A percentile compares a stretch with the other conserved stretches of the same genome.
phyloP scores from a whole-genome alignment of 257 asterid genomes.

The Petrea volubilis region DNA sequence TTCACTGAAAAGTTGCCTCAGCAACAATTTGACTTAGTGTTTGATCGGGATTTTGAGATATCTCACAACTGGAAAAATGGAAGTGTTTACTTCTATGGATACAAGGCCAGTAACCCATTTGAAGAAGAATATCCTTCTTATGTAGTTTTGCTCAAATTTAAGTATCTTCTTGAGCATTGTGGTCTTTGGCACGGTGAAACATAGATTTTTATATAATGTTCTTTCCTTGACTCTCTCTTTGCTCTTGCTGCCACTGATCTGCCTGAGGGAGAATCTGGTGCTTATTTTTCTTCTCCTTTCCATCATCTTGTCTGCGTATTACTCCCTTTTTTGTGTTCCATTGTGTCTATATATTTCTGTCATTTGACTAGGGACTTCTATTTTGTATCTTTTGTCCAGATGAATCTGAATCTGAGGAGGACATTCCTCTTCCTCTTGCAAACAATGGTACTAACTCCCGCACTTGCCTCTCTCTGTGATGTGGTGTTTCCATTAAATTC shows the following conservation, averaged over 20 bases:
- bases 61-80: constrained; percentile 83
- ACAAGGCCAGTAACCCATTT: constrained; percentile 49
- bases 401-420: constrained; percentile 52
- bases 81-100: constrained; percentile 71
- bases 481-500: background rate
- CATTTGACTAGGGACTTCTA: background rate
- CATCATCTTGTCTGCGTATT: background rate
- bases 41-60: constrained; percentile 57
- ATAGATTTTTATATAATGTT: background rate
- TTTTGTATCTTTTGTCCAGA: constrained; percentile 34
- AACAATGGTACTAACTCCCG: constrained; percentile 41
- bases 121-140: constrained; percentile 71
- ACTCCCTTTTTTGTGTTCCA: background rate
- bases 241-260: constrained; percentile 32
- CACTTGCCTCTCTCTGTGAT: background rate
- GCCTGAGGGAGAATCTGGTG: constrained; percentile 44
- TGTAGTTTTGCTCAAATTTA: background rate
- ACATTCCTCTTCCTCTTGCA: constrained; percentile 31
- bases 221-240: constrained; percentile 51
- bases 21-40: constrained; percentile 68
- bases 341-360: background rate
- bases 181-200: background rate
- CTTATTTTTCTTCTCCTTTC: constrained; percentile 9
- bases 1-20: constrained; percentile 71
- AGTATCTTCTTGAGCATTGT: background rate